Percentiles rank a stretch among this genome's conserved stretches.
Evolutionary conservation across 78 protist species (phyloP).

Genomic region (Isochrysis galbana): DNA sequence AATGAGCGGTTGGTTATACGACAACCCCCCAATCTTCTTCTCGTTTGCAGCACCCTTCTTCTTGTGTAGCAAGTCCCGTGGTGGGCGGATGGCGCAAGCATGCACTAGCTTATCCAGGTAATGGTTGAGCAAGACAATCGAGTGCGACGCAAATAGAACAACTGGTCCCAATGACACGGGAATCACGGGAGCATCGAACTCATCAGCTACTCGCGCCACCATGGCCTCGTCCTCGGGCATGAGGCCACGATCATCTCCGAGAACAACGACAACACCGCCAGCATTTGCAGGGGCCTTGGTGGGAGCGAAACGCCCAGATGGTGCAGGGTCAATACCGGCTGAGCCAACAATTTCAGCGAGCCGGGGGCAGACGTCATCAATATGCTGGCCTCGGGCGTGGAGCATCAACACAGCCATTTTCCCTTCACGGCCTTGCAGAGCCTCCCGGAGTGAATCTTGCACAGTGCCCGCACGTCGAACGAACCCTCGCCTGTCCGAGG

Average conservation of each 20-base stretch:
- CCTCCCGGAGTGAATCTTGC: background rate
- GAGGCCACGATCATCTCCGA: conserved; percentile 25
- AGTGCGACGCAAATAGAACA: background rate
- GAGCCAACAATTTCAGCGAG: too few species aligned
- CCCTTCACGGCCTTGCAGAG: background rate
- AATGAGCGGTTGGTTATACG: too few species aligned
- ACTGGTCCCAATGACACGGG: background rate
- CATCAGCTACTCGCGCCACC: background rate
- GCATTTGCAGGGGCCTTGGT: too few species aligned
- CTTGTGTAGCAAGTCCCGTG: background rate
- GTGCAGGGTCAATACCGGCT: too few species aligned
- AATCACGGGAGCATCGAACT: background rate
- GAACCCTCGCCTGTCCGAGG: background rate
- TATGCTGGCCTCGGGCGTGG: background rate
- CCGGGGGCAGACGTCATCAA: background rate
- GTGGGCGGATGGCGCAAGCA: background rate
- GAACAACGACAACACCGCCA: background rate
- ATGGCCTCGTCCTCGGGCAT: background rate
- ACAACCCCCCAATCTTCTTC: too few species aligned
- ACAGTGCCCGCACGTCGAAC: background rate
- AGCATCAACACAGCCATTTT: background rate
- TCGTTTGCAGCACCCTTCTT: too few species aligned
- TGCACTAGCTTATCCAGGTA: background rate
- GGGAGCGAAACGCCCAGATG: too few species aligned
- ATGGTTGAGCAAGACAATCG: background rate